A percentile compares a stretch with the other conserved stretches of the same genome.
phyloP scores from a whole-genome alignment of 192 early-diverging fungal species.

The Linnemannia schmuckeri region DNA sequence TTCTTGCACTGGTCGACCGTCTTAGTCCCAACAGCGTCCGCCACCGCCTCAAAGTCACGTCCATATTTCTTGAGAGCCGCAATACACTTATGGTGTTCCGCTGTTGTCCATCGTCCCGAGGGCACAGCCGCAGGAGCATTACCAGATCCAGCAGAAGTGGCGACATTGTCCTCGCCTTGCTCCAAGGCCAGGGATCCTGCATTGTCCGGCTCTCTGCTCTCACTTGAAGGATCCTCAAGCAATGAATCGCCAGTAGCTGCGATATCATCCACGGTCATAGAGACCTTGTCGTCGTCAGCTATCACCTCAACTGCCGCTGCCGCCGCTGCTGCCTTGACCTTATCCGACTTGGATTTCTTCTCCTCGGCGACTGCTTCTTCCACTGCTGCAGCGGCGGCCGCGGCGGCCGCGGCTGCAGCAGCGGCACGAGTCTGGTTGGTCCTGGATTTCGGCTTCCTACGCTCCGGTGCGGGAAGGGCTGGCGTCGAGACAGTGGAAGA shows the following conservation, averaged over 20 bases:
- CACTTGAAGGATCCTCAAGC: background rate
- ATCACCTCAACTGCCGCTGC: background rate
- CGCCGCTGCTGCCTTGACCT: background rate
- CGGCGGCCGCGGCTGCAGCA: conserved; percentile 5
- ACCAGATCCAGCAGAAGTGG: background rate
- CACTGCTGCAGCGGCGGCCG: background rate
- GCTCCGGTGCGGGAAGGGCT: conserved; percentile 14
- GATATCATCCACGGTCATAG: background rate
- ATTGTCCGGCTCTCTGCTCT: background rate
- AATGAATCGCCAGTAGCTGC: conserved; percentile 8
- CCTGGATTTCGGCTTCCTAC: conserved; percentile 32
- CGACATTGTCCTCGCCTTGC: background rate
- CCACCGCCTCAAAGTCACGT: conserved; percentile 79
- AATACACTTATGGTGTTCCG: conserved; percentile 42
- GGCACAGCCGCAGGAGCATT: conserved; percentile 1
- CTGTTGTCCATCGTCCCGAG: conserved; percentile 45
- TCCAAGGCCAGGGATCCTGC: background rate
- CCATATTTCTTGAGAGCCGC: conserved; percentile 69
- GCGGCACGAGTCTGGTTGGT: conserved; percentile 24
- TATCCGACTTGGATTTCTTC: conserved; percentile 39
- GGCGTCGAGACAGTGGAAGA: conserved; percentile 43
- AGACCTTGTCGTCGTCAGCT: background rate
- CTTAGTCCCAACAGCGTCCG: conserved; percentile 80
- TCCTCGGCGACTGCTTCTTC: conserved; percentile 18
- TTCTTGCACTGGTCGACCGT: conserved; percentile 84